Evolutionary conservation across 768 basidiomycete species (phyloP).

Genomic region (Rhodotorula taiwanensis): DNA sequence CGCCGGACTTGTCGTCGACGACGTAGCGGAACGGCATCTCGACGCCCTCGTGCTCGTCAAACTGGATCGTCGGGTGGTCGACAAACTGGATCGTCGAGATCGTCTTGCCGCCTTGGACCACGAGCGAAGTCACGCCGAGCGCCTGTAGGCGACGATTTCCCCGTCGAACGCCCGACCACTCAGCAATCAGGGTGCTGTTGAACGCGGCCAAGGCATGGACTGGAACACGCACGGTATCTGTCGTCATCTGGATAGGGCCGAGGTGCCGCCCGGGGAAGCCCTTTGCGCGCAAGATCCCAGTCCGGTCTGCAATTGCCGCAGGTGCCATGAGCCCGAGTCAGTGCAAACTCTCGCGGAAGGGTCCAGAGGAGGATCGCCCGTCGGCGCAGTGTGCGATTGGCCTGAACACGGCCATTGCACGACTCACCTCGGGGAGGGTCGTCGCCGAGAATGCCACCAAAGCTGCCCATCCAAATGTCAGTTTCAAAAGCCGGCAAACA

Average conservation of each 20-base stretch:
- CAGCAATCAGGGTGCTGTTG: too few relatives aligned
- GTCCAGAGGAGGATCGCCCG: too few relatives aligned
- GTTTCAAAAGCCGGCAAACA: neutral
- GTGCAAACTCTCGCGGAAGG: too few relatives aligned
- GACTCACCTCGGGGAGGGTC: conserved; percentile 66
- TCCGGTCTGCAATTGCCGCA: conserved; percentile 56
- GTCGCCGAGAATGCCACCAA: conserved; percentile 59
- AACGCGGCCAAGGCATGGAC: too few relatives aligned
- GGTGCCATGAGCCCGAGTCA: too few relatives aligned
- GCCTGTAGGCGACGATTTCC: conserved; percentile 47
- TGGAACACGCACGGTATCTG: conserved; percentile 48
- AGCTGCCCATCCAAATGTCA: neutral
- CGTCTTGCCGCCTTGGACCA: conserved; percentile 64
- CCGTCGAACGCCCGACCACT: too few relatives aligned
- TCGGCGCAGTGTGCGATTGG: neutral
- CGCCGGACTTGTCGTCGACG: conserved; percentile 49
- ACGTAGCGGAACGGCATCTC: conserved; percentile 96
- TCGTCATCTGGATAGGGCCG: conserved; percentile 86
- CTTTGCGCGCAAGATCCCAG: conserved; percentile 71
- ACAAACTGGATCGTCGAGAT: conserved; percentile 53
- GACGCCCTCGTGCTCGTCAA: conserved; percentile 80
- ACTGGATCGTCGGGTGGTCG: conserved; percentile 84
- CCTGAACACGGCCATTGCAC: neutral
- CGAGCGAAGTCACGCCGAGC: conserved; percentile 76
- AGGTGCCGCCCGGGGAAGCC: conserved; percentile 84